A percentile compares a stretch with the other conserved stretches of the same genome.
phyloP scores from a whole-genome alignment of 768 basidiomycete genomes.

The Cantharellus cinnabarinus region DNA sequence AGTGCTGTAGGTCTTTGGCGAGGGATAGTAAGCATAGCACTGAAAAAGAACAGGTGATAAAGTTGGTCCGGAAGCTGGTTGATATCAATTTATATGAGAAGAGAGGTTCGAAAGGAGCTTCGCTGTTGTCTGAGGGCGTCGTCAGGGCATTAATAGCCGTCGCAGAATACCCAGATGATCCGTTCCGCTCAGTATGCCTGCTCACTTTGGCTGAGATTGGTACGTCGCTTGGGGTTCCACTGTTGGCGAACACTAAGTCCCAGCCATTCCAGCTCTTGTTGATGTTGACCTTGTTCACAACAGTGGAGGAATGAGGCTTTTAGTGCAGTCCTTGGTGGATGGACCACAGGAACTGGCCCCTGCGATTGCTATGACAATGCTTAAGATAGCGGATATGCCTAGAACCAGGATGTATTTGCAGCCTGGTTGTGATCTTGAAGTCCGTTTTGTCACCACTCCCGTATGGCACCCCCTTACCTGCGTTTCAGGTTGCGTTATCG shows the following conservation, averaged over 20 bases:
- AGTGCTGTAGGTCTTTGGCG: constrained; percentile 64
- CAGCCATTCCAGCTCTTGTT: constrained; percentile 42
- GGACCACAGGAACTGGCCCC: constrained; percentile 59
- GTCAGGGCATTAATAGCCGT: constrained; percentile 83
- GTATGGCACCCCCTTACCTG: background rate
- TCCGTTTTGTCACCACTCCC: constrained; percentile 16
- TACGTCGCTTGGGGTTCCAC: constrained; percentile 21
- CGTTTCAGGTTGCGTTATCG: constrained; percentile 55
- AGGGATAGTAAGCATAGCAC: constrained; percentile 65
- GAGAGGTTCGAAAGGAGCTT: constrained; percentile 10
- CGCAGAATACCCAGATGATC: constrained; percentile 83
- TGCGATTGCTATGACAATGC: constrained; percentile 55
- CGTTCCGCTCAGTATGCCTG: constrained; percentile 60
- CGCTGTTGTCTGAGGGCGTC: constrained; percentile 46
- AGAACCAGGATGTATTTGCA: constrained; percentile 55
- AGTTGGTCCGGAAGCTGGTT: constrained; percentile 66
- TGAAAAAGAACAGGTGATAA: constrained; percentile 85
- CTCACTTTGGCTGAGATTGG: constrained; percentile 82
- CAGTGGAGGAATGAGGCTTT: constrained; percentile 67
- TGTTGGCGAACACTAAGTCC: background rate
- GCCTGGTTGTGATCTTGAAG: constrained; percentile 80
- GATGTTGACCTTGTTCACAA: constrained; percentile 66
- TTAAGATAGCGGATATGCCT: constrained; percentile 73
- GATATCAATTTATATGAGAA: constrained; percentile 46
- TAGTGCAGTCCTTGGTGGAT: constrained; percentile 76